Evolutionary conservation across 768 basidiomycete genomes (phyloP), one percentile per base, ranked within the genome.

Genomic region (Pisolithus albus): DNA sequence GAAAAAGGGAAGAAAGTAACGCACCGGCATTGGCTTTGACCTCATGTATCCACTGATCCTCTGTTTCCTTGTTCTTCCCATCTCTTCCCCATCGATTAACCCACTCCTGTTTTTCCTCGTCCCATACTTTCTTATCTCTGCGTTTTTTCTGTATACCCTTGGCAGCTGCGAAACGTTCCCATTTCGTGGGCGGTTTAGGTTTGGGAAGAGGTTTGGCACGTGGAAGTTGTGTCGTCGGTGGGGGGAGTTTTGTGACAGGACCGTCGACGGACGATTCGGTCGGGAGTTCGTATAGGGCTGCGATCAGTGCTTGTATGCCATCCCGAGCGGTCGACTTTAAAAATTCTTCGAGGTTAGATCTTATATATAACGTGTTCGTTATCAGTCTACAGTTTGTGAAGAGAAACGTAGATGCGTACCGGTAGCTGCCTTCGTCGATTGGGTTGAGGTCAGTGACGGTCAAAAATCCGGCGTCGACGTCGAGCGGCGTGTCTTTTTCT

Each of bases 41-140:
- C 68, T 94, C 93, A 47, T 87, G 83, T 52, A 95, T 76, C 94
- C 95, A 98, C 65, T 92, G 87, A 7, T 79, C 79, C 71, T 96
- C 92, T 18, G 70, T 68, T 56, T 91, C 78, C 73, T 81, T 93
- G 64, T 97, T 98, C 75, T 91, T 92, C 7, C 92, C 88, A 50
- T 82, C 79, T 61, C 79, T 78, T 0, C 96, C 94, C 94, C 94
- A 98, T 42, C 90, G 75, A 52, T 84, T 78, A 5, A 94, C 87
- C 87, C 90, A 98, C 16, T 87, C 88, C 67, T 96, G 92, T 63
- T 78, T 82, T 67, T 95, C 93, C 60, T 98, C 94, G 67, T 98
- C 93, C 89, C 90, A 98, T 5, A 83, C 79, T 59, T 84, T 83
- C 72, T 80, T 87, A 11, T 95, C 91, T 42, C 80, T 80, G 45